Base-by-base conservation (phyloP, 345 rosid species). In the Arabis alpina region DNA sequence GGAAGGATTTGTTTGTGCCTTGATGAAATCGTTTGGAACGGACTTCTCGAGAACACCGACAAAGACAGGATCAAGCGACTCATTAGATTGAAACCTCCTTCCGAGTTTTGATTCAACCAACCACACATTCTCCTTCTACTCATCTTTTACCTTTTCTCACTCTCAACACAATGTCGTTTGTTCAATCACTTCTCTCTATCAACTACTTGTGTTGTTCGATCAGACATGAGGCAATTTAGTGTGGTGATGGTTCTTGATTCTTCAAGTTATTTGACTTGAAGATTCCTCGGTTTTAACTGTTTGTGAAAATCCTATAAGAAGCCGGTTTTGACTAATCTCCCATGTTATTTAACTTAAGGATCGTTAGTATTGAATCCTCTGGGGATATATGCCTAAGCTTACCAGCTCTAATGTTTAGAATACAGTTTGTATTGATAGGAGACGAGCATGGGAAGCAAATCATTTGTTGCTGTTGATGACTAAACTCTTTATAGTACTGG, bases 21-120 rank as follows among this genome's bases (percentile, higher is more conserved):
- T 61, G 99, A 94, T 80, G 99, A 89, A 80, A 92, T 91, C 64
- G 85, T 94, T 53, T 94, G 99, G 99, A 84, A 86, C 27, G 77
- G 81, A 15, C 75, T 77, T 80, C 84, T 94, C 69, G 98, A 92
- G 86, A 88, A 89, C 76, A 81, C 93, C 0, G 99, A 94, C 54
- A 91, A 81, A 66, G 98, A 94, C 42, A 80, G 96, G 78, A 86
- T 94, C 79, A 89, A 84, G 74, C 89, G 98, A 71, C 77, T 89
- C 45, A 65, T 84, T 39, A 86, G 97, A 68, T 70, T 89, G 76
- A 94, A 92, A 71, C 97, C 99, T 80, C 99, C 98, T 0, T 83
- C 87, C 0, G 99, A 89, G 68, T 73, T 83, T 73, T 94, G 82
- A 88, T 70, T 42, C 51, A 39, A 40, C 54, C 66, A 73, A 30